Evolutionary conservation across 2,329 filamentous ascomycete genomes (phyloP).

Genomic region (Emericellopsis atlantica): DNA sequence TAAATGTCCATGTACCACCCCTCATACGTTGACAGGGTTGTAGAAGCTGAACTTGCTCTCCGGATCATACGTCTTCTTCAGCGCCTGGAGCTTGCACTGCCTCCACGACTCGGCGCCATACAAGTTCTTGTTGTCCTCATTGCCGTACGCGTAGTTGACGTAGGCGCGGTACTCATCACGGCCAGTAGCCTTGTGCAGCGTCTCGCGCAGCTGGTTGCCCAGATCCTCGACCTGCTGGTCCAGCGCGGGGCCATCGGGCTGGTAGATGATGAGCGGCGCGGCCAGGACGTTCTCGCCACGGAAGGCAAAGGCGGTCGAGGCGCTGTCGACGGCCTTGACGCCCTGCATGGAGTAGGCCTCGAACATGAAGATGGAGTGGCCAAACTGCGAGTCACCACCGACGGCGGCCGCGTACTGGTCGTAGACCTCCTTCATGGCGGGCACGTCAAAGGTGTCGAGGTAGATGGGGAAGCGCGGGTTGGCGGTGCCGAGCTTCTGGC

Average conservation of each 20-base stretch:
- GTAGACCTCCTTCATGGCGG: constrained; percentile 15
- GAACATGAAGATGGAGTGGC: constrained; percentile 33
- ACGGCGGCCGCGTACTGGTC: constrained; percentile 16
- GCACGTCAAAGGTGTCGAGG: constrained; percentile 21
- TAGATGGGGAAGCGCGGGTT: constrained; percentile 32
- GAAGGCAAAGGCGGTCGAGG: constrained; percentile 30
- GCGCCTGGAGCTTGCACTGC: constrained; percentile 23
- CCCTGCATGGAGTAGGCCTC: constrained; percentile 36
- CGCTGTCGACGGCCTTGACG: constrained; percentile 21
- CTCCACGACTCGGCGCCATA: constrained; percentile 39
- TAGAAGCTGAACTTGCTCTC: constrained; percentile 29
- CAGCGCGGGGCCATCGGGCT: constrained; percentile 13
- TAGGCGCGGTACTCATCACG: constrained; percentile 22
- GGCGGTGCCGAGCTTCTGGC: constrained; percentile 25
- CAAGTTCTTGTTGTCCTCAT: constrained; percentile 24
- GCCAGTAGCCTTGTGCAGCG: constrained; percentile 21
- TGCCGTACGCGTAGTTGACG: constrained; percentile 38
- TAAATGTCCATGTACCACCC: too few species aligned
- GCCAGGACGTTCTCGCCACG: constrained; percentile 28
- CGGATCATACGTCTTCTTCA: constrained; percentile 38
- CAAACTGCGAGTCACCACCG: constrained; percentile 12
- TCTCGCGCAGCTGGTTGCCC: constrained; percentile 23
- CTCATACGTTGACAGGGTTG: constrained; percentile 12
- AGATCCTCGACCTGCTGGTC: constrained; percentile 19
- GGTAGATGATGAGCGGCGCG: constrained; percentile 23